These are phyloP conservation scores for Skeletonema menzelii DNA, from an alignment of 108 stramenopile species.

Conservation along the genomic window DNA sequence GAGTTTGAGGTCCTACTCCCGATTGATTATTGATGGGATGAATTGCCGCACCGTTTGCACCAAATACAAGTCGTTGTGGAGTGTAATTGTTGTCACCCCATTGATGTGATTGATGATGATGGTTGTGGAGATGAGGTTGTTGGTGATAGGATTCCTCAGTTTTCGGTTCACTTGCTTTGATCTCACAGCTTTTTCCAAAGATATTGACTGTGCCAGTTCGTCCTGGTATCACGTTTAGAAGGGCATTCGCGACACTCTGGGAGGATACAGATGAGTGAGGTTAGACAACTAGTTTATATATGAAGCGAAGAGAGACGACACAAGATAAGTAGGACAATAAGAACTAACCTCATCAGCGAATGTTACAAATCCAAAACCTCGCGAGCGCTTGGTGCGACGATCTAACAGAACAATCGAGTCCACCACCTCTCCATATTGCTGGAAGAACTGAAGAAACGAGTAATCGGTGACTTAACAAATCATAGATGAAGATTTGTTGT, in stretches of 20 bases:
- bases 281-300: too few relatives aligned
- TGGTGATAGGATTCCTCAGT: constrained; percentile 14
- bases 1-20: background rate
- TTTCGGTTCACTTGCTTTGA: constrained; percentile 70
- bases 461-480: constrained; percentile 52
- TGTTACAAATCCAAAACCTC: constrained; percentile 95
- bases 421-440: constrained; percentile 69
- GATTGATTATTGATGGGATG: constrained; percentile 8
- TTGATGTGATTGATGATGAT: constrained; percentile 4
- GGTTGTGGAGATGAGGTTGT: background rate
- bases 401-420: constrained; percentile 84
- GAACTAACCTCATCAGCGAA: constrained; percentile 62
- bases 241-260: constrained; percentile 34
- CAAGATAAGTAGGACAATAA: background rate
- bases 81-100: background rate
- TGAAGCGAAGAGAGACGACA: background rate
- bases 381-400: constrained; percentile 68
- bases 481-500: too few relatives aligned
- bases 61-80: constrained; percentile 14
- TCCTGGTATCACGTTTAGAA: constrained; percentile 39
- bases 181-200: constrained; percentile 67
- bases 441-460: constrained; percentile 66
- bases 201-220: constrained; percentile 56
- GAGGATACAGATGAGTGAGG: background rate
- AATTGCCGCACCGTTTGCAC: constrained; percentile 1